A percentile compares a stretch with the other conserved stretches of the same genome.
phyloP scores from a whole-genome alignment of 345 rosid genomes.

The Carallia brachiata region DNA sequence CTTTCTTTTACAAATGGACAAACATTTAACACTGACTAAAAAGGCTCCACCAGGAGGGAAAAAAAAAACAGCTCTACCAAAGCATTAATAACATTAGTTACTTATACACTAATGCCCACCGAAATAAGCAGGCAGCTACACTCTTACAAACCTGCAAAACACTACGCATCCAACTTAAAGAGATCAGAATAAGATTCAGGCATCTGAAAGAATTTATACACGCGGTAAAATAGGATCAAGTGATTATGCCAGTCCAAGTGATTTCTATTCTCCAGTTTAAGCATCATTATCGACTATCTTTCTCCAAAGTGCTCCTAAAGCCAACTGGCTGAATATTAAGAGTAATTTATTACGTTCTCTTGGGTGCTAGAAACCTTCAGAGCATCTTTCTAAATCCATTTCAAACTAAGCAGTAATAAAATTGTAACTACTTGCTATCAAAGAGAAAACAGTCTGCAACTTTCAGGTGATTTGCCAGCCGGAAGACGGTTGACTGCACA shows the following conservation, averaged over 20 bases:
- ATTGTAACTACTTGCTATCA: constrained; percentile 18
- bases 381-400: constrained; percentile 10
- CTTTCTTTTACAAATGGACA: constrained; percentile 26
- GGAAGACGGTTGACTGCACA: constrained; percentile 50
- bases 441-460: constrained; percentile 61
- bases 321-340: not conserved
- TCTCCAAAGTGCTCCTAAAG: constrained; percentile 3
- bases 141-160: constrained; percentile 19
- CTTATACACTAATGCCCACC: constrained; percentile 27
- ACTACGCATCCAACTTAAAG: constrained; percentile 14
- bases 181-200: not conserved
- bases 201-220: constrained; percentile 4
- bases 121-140: constrained; percentile 12
- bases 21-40: not conserved
- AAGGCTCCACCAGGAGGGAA: not conserved
- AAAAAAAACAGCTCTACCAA: constrained; percentile 15
- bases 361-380: constrained; percentile 15
- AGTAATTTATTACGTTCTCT: constrained; percentile 4
- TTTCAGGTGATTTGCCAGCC: constrained; percentile 59
- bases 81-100: not conserved
- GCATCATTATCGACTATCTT: constrained; percentile 15
- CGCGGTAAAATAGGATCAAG: constrained; percentile 32
- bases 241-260: constrained; percentile 22
- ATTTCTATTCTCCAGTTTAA: constrained; percentile 9
- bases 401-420: not conserved